These are phyloP conservation scores for Ceratopteris richardii DNA, from an alignment of 75 land plant genomes.

Conservation along the genomic window DNA sequence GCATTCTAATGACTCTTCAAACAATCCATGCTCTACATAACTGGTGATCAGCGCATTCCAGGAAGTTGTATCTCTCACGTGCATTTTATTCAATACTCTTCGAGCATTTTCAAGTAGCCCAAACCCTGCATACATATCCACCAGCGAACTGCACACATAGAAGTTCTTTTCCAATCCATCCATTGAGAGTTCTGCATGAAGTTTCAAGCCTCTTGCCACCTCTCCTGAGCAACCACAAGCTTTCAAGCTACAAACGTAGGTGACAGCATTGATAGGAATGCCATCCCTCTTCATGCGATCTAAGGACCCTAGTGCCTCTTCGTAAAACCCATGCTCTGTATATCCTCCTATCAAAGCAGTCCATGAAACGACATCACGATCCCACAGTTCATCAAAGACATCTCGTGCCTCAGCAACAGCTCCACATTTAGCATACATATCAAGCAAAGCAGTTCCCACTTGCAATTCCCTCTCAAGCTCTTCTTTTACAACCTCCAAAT, in stretches of 20 bases:
- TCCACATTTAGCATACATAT: constrained; percentile 20
- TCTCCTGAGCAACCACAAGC: constrained; percentile 35
- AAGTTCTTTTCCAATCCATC: neutral
- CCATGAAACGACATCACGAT: constrained; percentile 11
- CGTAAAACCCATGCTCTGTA: constrained; percentile 9
- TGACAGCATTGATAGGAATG: constrained; percentile 10
- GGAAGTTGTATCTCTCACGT: constrained; percentile 2
- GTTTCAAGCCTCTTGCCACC: constrained; percentile 47
- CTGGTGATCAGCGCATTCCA: constrained; percentile 15
- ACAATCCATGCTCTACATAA: constrained; percentile 10
- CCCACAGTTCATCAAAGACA: constrained; percentile 8
- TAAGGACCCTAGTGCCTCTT: constrained; percentile 3
- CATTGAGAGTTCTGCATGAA: constrained; percentile 37
- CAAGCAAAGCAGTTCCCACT: constrained; percentile 10
- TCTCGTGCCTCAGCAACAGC: constrained; percentile 9
- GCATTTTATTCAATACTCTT: constrained; percentile 7
- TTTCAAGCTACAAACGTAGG: constrained; percentile 22
- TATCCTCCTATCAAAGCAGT: constrained; percentile 9
- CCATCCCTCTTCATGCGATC: constrained; percentile 20
- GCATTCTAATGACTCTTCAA: neutral
- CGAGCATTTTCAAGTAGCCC: constrained; percentile 10
- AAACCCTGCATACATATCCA: constrained; percentile 14
- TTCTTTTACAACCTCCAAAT: neutral
- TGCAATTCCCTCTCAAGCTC: constrained; percentile 1
- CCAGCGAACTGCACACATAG: neutral